Conservation (phyloP, 2,329 filamentous ascomycete species). For the Laburnicola sp. region DNA sequence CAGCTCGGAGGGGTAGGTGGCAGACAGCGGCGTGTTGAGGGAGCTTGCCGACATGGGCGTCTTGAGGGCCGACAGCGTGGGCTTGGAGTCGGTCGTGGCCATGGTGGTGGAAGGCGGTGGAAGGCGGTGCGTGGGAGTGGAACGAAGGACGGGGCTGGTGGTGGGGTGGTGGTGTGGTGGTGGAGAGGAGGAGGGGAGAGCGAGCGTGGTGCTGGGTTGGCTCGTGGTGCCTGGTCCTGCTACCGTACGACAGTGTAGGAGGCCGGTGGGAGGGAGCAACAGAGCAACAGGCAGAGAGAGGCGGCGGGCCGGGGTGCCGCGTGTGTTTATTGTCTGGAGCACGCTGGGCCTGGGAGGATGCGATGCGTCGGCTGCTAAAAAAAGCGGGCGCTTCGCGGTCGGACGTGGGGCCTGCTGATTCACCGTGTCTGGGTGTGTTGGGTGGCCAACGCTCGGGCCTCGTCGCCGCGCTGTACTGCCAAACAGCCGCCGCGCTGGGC, state of each 20-base stretch:
- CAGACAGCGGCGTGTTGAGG: constrained; percentile 62
- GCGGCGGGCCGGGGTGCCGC: constrained; percentile 29
- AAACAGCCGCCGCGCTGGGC: constrained; percentile 32
- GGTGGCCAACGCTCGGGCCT: constrained; percentile 15
- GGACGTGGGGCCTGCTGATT: constrained; percentile 22
- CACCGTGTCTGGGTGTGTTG: neutral
- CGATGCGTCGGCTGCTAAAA: constrained; percentile 31
- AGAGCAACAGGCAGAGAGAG: constrained; percentile 23
- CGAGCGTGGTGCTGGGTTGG: constrained; percentile 6
- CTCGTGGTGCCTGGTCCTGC: neutral
- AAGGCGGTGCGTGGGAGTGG: constrained; percentile 14
- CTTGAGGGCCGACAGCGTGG: constrained; percentile 48
- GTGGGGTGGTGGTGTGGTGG: constrained; percentile 14
- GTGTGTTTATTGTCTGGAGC: constrained; percentile 41
- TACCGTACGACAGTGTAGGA: constrained; percentile 20
- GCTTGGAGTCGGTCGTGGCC: constrained; percentile 48
- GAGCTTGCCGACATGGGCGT: constrained; percentile 53
- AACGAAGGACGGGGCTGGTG: constrained; percentile 36
- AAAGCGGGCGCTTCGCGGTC: constrained; percentile 30
- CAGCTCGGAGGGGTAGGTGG: constrained; percentile 58
- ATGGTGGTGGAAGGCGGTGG: constrained; percentile 37
- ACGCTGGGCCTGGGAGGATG: constrained; percentile 28
- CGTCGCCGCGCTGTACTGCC: constrained; percentile 23
- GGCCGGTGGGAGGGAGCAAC: constrained; percentile 26
- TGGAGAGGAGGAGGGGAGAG: constrained; percentile 26